phyloP scores from a whole-genome alignment of 2,329 filamentous ascomycete species.

The Fusarium staphyleae region DNA sequence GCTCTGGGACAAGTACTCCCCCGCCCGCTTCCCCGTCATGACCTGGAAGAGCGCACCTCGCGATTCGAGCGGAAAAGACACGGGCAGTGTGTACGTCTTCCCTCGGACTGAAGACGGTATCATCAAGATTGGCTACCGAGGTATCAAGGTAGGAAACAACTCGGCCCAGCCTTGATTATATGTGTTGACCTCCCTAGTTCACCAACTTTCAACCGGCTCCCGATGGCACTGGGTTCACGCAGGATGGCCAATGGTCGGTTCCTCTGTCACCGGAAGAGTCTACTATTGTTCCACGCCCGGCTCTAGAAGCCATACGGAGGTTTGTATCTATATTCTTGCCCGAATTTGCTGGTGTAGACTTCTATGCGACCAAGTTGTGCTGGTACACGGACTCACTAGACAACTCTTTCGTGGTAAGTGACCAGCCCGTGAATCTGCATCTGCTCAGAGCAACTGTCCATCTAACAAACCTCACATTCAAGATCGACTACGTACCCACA shows the following conservation, averaged over 20 bases:
- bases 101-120: not conserved
- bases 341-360: not conserved
- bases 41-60: constrained; percentile 5
- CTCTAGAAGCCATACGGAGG: not conserved
- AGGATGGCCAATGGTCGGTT: constrained; percentile 8
- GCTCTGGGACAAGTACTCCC: constrained; percentile 5
- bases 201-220: constrained; percentile 11
- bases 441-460: too few species aligned
- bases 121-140: constrained; percentile 3
- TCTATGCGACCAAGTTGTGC: not conserved
- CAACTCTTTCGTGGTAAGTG: not conserved
- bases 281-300: not conserved
- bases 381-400: constrained; percentile 1
- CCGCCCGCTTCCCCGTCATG: not conserved
- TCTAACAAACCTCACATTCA: too few species aligned
- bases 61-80: constrained; percentile 2
- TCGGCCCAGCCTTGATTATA: too few species aligned
- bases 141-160: not conserved
- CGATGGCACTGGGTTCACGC: not conserved
- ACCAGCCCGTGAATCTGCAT: too few species aligned
- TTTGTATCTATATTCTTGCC: not conserved
- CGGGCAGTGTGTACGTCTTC: constrained; percentile 4
- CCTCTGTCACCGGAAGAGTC: not conserved
- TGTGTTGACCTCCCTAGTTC: not conserved
- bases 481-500: constrained; percentile 46